phyloP scores from a whole-genome alignment of 768 basidiomycete genomes.

The Lactifluus hygrophoroides region DNA sequence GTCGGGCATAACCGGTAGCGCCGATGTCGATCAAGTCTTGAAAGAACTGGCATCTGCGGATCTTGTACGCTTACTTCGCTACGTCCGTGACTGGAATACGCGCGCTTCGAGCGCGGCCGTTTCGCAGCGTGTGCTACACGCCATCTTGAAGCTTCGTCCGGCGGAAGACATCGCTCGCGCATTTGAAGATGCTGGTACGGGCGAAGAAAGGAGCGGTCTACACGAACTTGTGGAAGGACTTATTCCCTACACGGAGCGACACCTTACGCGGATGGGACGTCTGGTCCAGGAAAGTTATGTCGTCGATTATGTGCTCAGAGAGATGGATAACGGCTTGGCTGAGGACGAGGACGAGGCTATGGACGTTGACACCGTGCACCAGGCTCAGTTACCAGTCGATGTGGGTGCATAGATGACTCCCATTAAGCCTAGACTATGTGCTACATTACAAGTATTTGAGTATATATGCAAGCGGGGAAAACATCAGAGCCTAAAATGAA shows the following conservation, averaged over 20 bases:
- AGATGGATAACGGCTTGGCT: constrained; percentile 60
- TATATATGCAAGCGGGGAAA: neutral
- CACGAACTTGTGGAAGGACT: constrained; percentile 78
- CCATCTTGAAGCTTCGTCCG: constrained; percentile 67
- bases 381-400: neutral
- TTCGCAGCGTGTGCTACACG: constrained; percentile 78
- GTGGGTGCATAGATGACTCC: neutral
- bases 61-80: constrained; percentile 71
- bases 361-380: constrained; percentile 18
- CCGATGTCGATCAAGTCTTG: constrained; percentile 75
- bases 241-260: constrained; percentile 92
- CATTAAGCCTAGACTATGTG: neutral
- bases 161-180: constrained; percentile 67
- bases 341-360: constrained; percentile 31
- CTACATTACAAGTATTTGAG: neutral
- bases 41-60: constrained; percentile 62
- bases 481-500: neutral
- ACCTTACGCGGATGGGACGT: constrained; percentile 75
- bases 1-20: constrained; percentile 49
- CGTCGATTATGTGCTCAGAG: constrained; percentile 79
- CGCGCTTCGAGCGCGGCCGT: constrained; percentile 77
- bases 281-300: constrained; percentile 93
- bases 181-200: constrained; percentile 31
- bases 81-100: constrained; percentile 92
- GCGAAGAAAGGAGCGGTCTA: constrained; percentile 28